Evolutionary conservation across 177 flowering plant species (phyloP).

Genomic region (Tripterygium wilfordii): DNA sequence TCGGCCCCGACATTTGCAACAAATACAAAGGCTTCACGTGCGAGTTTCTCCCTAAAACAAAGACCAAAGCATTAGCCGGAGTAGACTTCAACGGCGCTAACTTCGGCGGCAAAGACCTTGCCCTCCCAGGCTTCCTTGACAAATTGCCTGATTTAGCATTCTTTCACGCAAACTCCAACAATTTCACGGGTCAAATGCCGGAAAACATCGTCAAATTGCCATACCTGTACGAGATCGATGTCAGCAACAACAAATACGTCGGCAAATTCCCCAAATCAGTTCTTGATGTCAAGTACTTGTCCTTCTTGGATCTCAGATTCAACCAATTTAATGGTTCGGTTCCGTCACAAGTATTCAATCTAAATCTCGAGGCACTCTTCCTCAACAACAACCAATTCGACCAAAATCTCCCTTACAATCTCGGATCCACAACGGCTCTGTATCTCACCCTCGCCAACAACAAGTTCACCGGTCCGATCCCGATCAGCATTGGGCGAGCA

Average conservation of each 20-base stretch:
- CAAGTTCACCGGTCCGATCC: slow-evolving; percentile 32
- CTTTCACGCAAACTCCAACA: slow-evolving; percentile 40
- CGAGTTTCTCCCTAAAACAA: slow-evolving; percentile 4
- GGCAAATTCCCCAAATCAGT: slow-evolving; percentile 25
- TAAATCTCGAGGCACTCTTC: slow-evolving; percentile 23
- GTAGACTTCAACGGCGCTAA: slow-evolving; percentile 22
- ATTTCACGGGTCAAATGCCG: slow-evolving; percentile 22
- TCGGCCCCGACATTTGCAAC: slow-evolving; percentile 11
- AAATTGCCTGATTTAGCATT: slow-evolving; percentile 14
- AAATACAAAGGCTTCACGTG: slow-evolving; percentile 25
- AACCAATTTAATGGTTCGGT: slow-evolving; percentile 22
- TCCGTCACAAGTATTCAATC: slow-evolving; percentile 21
- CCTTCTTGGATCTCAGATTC: slow-evolving; percentile 38
- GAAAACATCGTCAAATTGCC: background rate
- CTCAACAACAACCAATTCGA: slow-evolving; percentile 38
- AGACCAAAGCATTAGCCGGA: slow-evolving; percentile 7
- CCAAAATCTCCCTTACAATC: slow-evolving; percentile 16
- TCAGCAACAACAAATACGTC: slow-evolving; percentile 30
- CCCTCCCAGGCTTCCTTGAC: slow-evolving; percentile 18
- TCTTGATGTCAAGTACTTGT: slow-evolving; percentile 13
- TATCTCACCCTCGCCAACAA: slow-evolving; percentile 39
- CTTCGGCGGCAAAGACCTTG: slow-evolving; percentile 8
- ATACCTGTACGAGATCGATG: slow-evolving; percentile 33
- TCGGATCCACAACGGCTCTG: slow-evolving; percentile 23
- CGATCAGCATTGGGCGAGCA: slow-evolving; percentile 23